Base-by-base conservation (phyloP, 345 rosid genomes). In the Brassica incana region DNA sequence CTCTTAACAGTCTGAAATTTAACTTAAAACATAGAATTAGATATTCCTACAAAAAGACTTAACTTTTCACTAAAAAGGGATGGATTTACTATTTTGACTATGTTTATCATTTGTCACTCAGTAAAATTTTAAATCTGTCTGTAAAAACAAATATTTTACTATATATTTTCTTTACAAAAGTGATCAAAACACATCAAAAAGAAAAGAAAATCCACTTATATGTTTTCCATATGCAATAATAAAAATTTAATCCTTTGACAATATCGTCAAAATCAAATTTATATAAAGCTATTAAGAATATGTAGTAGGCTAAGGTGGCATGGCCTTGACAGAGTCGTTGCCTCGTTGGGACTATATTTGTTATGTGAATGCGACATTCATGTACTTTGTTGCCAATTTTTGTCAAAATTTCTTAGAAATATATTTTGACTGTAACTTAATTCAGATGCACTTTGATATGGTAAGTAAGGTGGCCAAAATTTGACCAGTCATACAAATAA, bases 281-380 rank as follows among this genome's bases (percentile, higher is more conserved):
- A 1, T 23, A 23, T 59, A 23, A 23, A 23, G 0, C 32, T 59
- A 8, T 23, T 8, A 8, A 59, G 64, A 59, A 59, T 8, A 23
- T 59, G 64, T 59, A 27, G 15, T 60, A 25, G 68, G 27, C 36
- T 40, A 69, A 38, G 63, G 33, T 38, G 45, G 56, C 38, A 60
- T 25, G 58, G 58, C 67, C 67, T 61, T 40, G 67, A 38, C 59
- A 58, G 27, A 38, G 29, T 72, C 29, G 40, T 29, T 29, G 32
- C 32, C 32, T 29, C 32, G 32, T 40, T 25, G 68, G 59, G 27
- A 40, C 38, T 40, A 61, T 10, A 61, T 25, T 40, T 38, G 38
- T 15, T 60, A 40, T 72, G 67, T 61, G 67, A 72, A 72, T 25
- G 16, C 15, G 52, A 40, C 38, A 72, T 25, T 20, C 6, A 54